phyloP scores from a whole-genome alignment of 352 stramenopile species.

The Globisporangium camurandrum region DNA sequence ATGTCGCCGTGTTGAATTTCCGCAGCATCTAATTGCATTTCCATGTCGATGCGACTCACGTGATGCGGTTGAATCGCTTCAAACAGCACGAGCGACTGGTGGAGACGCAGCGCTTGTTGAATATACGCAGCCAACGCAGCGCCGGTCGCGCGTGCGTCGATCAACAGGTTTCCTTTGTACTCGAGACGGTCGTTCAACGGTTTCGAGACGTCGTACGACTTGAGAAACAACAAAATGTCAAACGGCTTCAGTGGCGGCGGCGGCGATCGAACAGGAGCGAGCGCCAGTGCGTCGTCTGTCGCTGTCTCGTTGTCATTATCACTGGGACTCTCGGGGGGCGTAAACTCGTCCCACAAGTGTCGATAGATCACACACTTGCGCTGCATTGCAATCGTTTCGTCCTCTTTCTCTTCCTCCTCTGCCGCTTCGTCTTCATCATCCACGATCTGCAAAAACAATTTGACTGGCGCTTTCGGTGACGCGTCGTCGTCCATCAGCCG shows the following conservation, averaged over 20 bases:
- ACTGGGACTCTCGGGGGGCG: constrained; percentile 18
- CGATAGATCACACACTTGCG: constrained; percentile 21
- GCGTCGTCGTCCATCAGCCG: constrained; percentile 68
- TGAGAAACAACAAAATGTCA: constrained; percentile 79
- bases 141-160: constrained; percentile 57
- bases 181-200: constrained; percentile 53
- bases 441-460: constrained; percentile 70
- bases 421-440: not conserved
- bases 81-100: constrained; percentile 54
- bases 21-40: constrained; percentile 25
- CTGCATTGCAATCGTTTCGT: constrained; percentile 1
- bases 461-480: constrained; percentile 54
- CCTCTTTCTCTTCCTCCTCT: not conserved
- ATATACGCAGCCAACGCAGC: constrained; percentile 37
- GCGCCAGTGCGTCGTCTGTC: constrained; percentile 12
- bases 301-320: constrained; percentile 13
- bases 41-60: constrained; percentile 50
- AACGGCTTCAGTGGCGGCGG: constrained; percentile 14
- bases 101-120: constrained; percentile 46
- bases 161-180: constrained; percentile 74
- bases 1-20: constrained; percentile 85
- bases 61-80: constrained; percentile 68
- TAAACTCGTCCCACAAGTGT: constrained; percentile 61
- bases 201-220: constrained; percentile 71
- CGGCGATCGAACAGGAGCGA: constrained; percentile 8